phyloP scores from a whole-genome alignment of 139 green algal species.

The Tetradesmus obliquus region DNA sequence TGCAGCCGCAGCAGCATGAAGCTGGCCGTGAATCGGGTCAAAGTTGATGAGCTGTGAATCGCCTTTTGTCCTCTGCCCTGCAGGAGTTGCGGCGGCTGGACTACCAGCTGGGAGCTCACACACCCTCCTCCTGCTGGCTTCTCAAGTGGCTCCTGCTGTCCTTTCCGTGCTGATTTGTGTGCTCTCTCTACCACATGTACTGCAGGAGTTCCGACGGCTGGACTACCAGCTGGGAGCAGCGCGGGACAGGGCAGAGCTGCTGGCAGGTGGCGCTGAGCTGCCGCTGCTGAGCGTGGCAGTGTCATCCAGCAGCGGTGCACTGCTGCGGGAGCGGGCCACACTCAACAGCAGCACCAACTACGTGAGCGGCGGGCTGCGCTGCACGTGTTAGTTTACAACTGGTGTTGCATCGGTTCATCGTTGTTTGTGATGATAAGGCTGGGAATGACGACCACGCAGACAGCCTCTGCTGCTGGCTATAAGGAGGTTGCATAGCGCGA shows the following conservation, averaged over 20 bases:
- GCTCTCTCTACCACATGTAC: too few species aligned
- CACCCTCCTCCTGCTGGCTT: not conserved
- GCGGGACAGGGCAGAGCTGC: slow-evolving; percentile 78
- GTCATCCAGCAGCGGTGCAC: slow-evolving; percentile 53
- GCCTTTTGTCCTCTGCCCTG: too few species aligned
- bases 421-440: too few species aligned
- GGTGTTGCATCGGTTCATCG: not conserved
- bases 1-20: not conserved
- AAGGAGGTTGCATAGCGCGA: too few species aligned
- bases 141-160: not conserved
- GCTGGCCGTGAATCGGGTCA: too few species aligned
- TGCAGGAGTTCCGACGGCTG: slow-evolving; percentile 85
- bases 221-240: slow-evolving; percentile 70
- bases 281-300: slow-evolving; percentile 63
- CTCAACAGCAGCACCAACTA: slow-evolving; percentile 65
- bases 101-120: slow-evolving; percentile 56
- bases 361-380: slow-evolving; percentile 40
- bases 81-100: slow-evolving; percentile 84
- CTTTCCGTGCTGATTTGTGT: not conserved
- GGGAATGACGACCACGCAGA: too few species aligned
- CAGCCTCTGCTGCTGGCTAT: too few species aligned
- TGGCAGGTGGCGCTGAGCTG: slow-evolving; percentile 62
- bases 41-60: too few species aligned
- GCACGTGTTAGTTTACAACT: slow-evolving; percentile 5
- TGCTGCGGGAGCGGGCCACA: slow-evolving; percentile 87